These are phyloP conservation scores for Rhodotorula sphaerocarpa DNA, from an alignment of 768 basidiomycete species.

Conservation along the genomic window DNA sequence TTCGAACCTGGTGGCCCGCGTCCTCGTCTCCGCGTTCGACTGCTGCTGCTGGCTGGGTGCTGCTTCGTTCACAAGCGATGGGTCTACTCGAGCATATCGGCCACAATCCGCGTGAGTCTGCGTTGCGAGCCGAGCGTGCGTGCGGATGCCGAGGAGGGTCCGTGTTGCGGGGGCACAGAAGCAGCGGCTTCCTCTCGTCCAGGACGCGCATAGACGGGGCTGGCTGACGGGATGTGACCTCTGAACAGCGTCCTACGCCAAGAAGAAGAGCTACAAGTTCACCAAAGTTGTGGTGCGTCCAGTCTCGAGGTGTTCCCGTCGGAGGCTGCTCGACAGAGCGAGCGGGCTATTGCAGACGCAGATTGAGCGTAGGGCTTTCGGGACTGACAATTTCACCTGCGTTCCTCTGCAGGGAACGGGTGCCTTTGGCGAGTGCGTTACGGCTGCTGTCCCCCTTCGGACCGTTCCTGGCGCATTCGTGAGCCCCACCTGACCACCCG, in stretches of 20 bases:
- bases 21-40: background rate
- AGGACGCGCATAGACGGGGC: no score
- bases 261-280: slow-evolving; percentile 58
- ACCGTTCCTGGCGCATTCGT: slow-evolving; percentile 26
- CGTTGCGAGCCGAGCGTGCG: no score
- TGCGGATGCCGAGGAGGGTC: no score
- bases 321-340: slow-evolving; percentile 51
- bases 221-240: no score
- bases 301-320: background rate
- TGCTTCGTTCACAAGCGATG: background rate
- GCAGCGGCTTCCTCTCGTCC: no score
- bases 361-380: background rate
- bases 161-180: no score
- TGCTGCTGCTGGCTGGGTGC: background rate
- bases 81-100: background rate
- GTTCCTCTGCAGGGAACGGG: background rate
- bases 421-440: slow-evolving; percentile 14
- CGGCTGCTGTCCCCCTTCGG: slow-evolving; percentile 47
- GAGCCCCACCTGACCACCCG: background rate
- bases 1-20: no score
- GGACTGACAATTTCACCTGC: background rate
- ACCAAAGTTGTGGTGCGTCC: slow-evolving; percentile 32
- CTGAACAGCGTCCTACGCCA: slow-evolving; percentile 60
- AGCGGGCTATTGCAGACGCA: background rate
- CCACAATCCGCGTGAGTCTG: background rate